Evolutionary conservation across 331 rosid species (phyloP).

Genomic region (Acacia pycnantha): DNA sequence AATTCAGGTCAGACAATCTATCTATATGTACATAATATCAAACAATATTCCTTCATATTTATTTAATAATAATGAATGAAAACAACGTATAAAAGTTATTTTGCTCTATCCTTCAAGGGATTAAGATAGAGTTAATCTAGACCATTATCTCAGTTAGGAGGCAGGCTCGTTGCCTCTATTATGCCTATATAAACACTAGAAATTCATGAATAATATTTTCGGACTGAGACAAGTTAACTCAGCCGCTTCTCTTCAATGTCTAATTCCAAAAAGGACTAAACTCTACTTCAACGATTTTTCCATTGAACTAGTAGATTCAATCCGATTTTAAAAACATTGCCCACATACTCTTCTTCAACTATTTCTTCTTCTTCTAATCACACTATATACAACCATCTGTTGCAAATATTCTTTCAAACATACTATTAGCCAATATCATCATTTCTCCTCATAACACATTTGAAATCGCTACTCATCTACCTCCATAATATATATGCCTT

Average conservation of each 20-base stretch:
- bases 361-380: not conserved
- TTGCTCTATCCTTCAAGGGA: not conserved
- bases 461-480: not conserved
- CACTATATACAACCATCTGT: not conserved
- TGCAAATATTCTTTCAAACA: not conserved
- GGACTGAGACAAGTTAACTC: not conserved
- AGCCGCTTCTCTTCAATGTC: not conserved
- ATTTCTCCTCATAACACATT: not conserved
- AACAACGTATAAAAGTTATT: not conserved
- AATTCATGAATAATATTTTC: not conserved
- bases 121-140: not conserved
- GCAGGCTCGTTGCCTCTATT: not conserved
- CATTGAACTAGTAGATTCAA: not conserved
- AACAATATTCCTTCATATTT: not conserved
- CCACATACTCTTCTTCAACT: not conserved
- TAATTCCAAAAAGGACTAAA: not conserved
- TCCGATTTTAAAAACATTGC: not conserved
- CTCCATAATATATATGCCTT: too few species aligned
- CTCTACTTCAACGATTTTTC: not conserved
- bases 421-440: not conserved
- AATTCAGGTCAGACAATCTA: constrained; percentile 1
- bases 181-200: not conserved
- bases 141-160: not conserved
- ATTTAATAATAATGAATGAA: not conserved
- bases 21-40: constrained; percentile 15